Percentiles rank a stretch among this genome's conserved stretches.
These are phyloP conservation scores for Nigrospora sphaerica DNA, from an alignment of 2,329 filamentous ascomycete species.

Conservation along the genomic window DNA sequence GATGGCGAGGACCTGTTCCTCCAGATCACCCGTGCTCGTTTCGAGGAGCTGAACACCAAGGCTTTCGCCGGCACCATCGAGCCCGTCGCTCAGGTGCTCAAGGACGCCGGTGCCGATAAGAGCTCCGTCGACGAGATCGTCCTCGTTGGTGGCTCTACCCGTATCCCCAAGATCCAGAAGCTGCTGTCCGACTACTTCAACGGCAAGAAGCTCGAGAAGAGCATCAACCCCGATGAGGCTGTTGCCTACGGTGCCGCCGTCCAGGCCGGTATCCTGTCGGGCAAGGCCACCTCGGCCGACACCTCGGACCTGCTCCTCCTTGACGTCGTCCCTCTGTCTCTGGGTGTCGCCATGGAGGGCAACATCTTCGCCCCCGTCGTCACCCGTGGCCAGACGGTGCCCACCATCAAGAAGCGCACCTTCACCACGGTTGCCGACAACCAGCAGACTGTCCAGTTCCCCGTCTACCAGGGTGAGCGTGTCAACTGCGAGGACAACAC, in stretches of 20 bases:
- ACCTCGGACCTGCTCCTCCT: slow-evolving; percentile 91
- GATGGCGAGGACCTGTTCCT: slow-evolving; percentile 97
- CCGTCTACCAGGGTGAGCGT: slow-evolving; percentile 92
- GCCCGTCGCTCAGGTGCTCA: slow-evolving; percentile 92
- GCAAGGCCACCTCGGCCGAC: slow-evolving; percentile 93
- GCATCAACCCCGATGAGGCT: slow-evolving; percentile 99
- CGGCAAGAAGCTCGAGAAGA: slow-evolving; percentile 99
- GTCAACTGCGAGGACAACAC: slow-evolving; percentile 99
- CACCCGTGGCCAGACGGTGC: slow-evolving; percentile 68
- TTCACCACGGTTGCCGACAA: slow-evolving; percentile 80
- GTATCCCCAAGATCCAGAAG: slow-evolving; percentile 99
- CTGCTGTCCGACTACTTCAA: slow-evolving; percentile 98
- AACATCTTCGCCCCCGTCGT: slow-evolving; percentile 98
- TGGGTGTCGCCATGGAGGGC: slow-evolving; percentile 99
- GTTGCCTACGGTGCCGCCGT: slow-evolving; percentile 98
- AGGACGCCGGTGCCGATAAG: slow-evolving; percentile 87
- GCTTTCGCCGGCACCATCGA: slow-evolving; percentile 90
- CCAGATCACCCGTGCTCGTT: slow-evolving; percentile 95
- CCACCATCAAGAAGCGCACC: slow-evolving; percentile 72
- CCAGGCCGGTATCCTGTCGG: slow-evolving; percentile 96
- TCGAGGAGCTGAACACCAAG: slow-evolving; percentile 97
- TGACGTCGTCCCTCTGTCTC: slow-evolving; percentile 91
- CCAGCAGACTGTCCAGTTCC: slow-evolving; percentile 83
- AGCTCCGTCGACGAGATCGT: slow-evolving; percentile 94
- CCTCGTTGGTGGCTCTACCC: slow-evolving; percentile 96